These are phyloP conservation scores for Edaphochlamys debaryana DNA, from an alignment of 139 green algal species.

Conservation along the genomic window DNA sequence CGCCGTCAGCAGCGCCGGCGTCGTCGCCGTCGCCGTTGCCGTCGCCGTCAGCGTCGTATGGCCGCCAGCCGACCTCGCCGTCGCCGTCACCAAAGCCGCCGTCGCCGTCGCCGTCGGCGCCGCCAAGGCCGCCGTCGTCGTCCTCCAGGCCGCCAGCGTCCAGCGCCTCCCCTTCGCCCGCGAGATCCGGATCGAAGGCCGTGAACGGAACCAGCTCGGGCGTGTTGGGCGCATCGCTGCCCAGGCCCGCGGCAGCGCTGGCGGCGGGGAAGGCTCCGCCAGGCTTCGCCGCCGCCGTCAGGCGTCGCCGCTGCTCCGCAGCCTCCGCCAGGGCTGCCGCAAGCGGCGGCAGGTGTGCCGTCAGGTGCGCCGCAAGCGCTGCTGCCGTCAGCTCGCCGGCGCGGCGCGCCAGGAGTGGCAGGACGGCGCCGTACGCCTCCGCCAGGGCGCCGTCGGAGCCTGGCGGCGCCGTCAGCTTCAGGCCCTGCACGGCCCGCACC, in stretches of 20 bases:
- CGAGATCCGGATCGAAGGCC: slow-evolving; percentile 39
- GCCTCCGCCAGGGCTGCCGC: background rate
- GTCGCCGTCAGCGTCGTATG: background rate
- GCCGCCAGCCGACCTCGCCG: too few species aligned
- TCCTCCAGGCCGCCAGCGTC: slow-evolving; percentile 31
- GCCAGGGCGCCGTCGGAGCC: slow-evolving; percentile 5
- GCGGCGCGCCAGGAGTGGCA: background rate
- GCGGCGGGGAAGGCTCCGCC: too few species aligned
- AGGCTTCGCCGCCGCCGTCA: too few species aligned
- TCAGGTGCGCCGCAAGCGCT: background rate
- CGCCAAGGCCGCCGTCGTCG: background rate
- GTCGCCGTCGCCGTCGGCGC: background rate
- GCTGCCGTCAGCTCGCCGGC: background rate
- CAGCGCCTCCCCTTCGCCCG: slow-evolving; percentile 36
- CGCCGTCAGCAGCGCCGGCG: background rate
- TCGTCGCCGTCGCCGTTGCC: background rate
- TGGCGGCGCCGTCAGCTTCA: background rate
- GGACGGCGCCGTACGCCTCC: slow-evolving; percentile 1
- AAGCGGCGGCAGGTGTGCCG: background rate
- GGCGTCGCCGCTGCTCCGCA: background rate
- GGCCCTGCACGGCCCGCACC: background rate
- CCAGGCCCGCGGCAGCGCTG: too few species aligned
- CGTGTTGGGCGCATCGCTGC: too few species aligned
- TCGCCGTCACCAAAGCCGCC: background rate
- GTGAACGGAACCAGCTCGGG: slow-evolving; percentile 56